Conservation (phyloP, 2,329 filamentous ascomycete species). For the Xylaria multiplex region DNA sequence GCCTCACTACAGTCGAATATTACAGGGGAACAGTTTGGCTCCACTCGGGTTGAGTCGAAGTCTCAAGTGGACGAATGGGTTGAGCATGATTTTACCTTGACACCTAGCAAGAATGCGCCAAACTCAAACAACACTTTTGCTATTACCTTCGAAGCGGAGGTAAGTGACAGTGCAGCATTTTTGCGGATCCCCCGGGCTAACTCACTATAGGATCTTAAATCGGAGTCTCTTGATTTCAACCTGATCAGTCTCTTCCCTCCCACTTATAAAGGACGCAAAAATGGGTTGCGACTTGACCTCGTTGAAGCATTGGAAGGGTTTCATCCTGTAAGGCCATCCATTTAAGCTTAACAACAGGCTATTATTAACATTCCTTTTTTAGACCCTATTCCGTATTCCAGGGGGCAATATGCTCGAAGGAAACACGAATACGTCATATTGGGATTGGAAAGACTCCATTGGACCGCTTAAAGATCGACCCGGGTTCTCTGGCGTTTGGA, state of each 20-base stretch:
- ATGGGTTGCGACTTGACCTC: conserved; percentile 67
- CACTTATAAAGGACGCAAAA: conserved; percentile 66
- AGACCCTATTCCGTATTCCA: conserved; percentile 70
- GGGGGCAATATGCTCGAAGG: conserved; percentile 72
- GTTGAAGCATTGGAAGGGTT: conserved; percentile 62
- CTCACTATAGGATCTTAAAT: conserved; percentile 47
- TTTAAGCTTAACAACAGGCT: not conserved
- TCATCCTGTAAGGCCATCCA: conserved; percentile 55
- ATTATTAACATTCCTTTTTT: conserved; percentile 11
- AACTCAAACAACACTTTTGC: conserved; percentile 66
- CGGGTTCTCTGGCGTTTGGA: conserved; percentile 67
- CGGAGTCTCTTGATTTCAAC: conserved; percentile 63
- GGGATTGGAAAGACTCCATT: conserved; percentile 65
- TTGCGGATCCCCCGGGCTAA: not conserved
- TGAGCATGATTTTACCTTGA: conserved; percentile 60
- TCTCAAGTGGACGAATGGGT: conserved; percentile 57
- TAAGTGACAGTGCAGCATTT: conserved; percentile 30
- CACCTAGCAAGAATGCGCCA: conserved; percentile 58
- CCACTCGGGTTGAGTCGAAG: conserved; percentile 58
- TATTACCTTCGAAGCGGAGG: conserved; percentile 61
- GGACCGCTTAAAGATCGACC: conserved; percentile 65
- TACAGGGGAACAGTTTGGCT: conserved; percentile 57
- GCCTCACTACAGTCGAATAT: conserved; percentile 58
- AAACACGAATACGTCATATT: conserved; percentile 54
- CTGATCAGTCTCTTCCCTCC: conserved; percentile 69